Percentiles rank a stretch among this genome's conserved stretches.
Evolutionary conservation across 2,329 filamentous ascomycete species (phyloP).

Genomic region (Neofusicoccum sp.): DNA sequence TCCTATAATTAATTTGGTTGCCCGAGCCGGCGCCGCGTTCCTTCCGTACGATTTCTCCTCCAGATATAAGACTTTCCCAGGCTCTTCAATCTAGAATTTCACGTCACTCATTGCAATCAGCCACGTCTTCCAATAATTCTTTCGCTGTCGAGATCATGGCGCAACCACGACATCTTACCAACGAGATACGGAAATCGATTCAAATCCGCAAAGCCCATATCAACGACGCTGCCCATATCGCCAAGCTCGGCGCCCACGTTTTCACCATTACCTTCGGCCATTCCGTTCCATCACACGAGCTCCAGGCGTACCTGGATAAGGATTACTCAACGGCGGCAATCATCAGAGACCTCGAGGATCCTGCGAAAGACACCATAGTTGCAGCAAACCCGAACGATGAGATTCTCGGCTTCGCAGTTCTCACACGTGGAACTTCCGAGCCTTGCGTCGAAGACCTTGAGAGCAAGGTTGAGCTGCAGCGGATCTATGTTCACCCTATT

Average conservation of each 20-base stretch:
- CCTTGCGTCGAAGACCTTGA: slow-evolving; percentile 40
- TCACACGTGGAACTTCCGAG: slow-evolving; percentile 43
- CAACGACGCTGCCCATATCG: slow-evolving; percentile 36
- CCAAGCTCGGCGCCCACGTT: slow-evolving; percentile 28
- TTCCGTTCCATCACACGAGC: slow-evolving; percentile 42
- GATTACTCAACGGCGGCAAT: slow-evolving; percentile 38
- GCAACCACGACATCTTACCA: background rate
- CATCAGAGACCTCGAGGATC: slow-evolving; percentile 28
- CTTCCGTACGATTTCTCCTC: no score
- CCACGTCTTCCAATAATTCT: background rate
- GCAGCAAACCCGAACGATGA: slow-evolving; percentile 26
- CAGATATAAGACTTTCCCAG: no score
- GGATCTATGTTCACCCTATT: slow-evolving; percentile 45
- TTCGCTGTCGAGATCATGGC: background rate
- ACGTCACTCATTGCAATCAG: no score
- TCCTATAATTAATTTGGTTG: no score
- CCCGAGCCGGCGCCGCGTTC: no score
- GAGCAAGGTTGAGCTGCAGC: slow-evolving; percentile 45
- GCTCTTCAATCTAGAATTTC: no score
- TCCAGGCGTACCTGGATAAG: slow-evolving; percentile 43
- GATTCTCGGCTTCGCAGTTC: slow-evolving; percentile 46
- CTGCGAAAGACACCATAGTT: slow-evolving; percentile 31
- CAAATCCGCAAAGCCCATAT: slow-evolving; percentile 31
- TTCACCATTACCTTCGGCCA: slow-evolving; percentile 48
- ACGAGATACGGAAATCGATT: background rate